These are phyloP conservation scores for Schwanniomyces sp. DNA, from an alignment of 805 yeast genomes.

Conservation along the genomic window DNA sequence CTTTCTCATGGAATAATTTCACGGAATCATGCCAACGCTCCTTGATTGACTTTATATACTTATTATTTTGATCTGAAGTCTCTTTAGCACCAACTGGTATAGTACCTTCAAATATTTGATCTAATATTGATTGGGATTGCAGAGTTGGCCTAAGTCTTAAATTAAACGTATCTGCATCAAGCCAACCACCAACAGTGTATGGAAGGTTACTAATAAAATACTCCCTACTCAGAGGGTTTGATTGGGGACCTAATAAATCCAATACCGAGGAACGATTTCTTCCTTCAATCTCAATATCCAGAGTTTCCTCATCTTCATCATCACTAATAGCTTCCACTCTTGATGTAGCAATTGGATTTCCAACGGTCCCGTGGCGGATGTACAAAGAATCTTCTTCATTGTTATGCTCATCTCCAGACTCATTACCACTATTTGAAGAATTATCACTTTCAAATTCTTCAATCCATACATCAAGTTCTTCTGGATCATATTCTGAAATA, in stretches of 20 bases:
- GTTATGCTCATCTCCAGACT: conserved; percentile 14
- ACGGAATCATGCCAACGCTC: conserved; percentile 70
- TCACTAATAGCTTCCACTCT: conserved; percentile 14
- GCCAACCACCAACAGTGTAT: conserved; percentile 5
- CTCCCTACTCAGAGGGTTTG: conserved; percentile 13
- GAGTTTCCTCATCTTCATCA: conserved; percentile 19
- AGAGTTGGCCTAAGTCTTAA: conserved; percentile 20
- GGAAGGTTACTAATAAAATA: conserved; percentile 11
- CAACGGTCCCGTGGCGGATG: not conserved
- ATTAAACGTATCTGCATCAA: conserved; percentile 14
- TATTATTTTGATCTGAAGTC: conserved; percentile 14
- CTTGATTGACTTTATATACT: conserved; percentile 47
- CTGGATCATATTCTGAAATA: conserved; percentile 26
- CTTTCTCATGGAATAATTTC: conserved; percentile 48
- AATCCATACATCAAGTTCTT: conserved; percentile 40
- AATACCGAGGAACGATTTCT: conserved; percentile 16
- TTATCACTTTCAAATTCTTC: conserved; percentile 33
- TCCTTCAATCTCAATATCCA: conserved; percentile 21
- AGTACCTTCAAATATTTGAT: conserved; percentile 23
- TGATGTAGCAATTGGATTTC: conserved; percentile 5
- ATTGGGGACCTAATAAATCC: conserved; percentile 23
- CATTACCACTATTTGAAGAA: conserved; percentile 12
- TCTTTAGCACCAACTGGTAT: conserved; percentile 12
- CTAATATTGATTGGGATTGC: conserved; percentile 22
- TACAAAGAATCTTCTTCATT: conserved; percentile 6